Evolutionary conservation across 2,329 filamentous ascomycete genomes (phyloP).

Genomic region (Didymosphaeria variabile): DNA sequence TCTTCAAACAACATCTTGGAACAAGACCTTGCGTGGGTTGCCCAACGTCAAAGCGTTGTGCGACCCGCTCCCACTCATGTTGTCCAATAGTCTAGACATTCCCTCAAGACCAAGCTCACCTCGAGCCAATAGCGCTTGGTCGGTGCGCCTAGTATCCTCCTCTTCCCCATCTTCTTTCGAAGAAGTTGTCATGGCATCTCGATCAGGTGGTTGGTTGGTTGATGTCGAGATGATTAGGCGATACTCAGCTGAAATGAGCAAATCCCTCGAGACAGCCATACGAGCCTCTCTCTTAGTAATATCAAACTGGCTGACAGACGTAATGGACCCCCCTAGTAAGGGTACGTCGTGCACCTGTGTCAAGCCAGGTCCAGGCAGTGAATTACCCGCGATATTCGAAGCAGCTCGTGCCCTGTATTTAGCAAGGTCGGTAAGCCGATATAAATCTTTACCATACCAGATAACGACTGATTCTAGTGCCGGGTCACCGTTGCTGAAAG

Average conservation of each 20-base stretch:
- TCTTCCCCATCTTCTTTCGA: slow-evolving; percentile 41
- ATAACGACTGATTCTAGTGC: slow-evolving; percentile 57
- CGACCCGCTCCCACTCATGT: slow-evolving; percentile 39
- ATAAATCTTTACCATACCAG: slow-evolving; percentile 57
- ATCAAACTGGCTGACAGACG: slow-evolving; percentile 55
- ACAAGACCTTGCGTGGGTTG: slow-evolving; percentile 46
- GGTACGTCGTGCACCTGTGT: slow-evolving; percentile 53
- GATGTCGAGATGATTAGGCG: slow-evolving; percentile 54
- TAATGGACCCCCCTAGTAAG: slow-evolving; percentile 54
- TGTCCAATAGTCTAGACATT: slow-evolving; percentile 56
- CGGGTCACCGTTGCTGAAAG: slow-evolving; percentile 39
- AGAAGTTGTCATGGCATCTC: slow-evolving; percentile 40
- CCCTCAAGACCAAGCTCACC: slow-evolving; percentile 59
- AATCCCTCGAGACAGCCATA: slow-evolving; percentile 56
- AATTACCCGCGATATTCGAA: slow-evolving; percentile 43
- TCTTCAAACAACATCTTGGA: slow-evolving; percentile 33
- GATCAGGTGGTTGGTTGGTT: slow-evolving; percentile 41
- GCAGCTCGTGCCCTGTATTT: slow-evolving; percentile 56
- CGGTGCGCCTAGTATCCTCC: slow-evolving; percentile 41
- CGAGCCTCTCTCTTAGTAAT: slow-evolving; percentile 49
- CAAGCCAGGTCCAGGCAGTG: slow-evolving; percentile 53
- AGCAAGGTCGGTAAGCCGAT: slow-evolving; percentile 55
- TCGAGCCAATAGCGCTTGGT: slow-evolving; percentile 55
- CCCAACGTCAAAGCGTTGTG: slow-evolving; percentile 36
- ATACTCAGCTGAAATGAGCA: slow-evolving; percentile 55